Percentiles rank a stretch among this genome's conserved stretches.
phyloP scores from a whole-genome alignment of 306 rosid genomes.

The Abrus precatorius region DNA sequence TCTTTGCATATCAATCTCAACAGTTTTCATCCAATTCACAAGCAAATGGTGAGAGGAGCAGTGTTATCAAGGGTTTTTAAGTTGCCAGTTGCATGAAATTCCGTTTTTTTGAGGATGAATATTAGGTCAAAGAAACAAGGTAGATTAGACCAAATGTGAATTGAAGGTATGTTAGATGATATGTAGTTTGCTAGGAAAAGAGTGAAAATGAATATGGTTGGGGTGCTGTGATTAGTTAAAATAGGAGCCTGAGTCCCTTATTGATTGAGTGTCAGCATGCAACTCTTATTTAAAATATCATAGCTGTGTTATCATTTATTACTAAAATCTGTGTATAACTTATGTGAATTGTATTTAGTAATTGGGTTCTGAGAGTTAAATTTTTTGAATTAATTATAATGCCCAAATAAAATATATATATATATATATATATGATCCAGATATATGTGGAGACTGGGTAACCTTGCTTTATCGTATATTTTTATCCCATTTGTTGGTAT shows the following conservation, averaged over 20 bases:
- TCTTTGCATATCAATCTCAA: no score
- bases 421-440: neutral
- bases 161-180: slow-evolving; percentile 17
- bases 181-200: neutral
- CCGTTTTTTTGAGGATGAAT: neutral
- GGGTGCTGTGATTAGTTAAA: slow-evolving; percentile 9
- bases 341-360: neutral
- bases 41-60: no score
- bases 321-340: neutral
- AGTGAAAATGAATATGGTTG: neutral
- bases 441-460: neutral
- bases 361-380: neutral
- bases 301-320: slow-evolving; percentile 13
- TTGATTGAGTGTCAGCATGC: neutral
- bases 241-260: slow-evolving; percentile 10
- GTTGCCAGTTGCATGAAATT: slow-evolving; percentile 23
- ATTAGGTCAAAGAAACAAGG: slow-evolving; percentile 29
- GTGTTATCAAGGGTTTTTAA: neutral
- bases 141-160: neutral
- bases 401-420: no score
- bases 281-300: slow-evolving; percentile 1
- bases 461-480: neutral
- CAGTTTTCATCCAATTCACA: no score
- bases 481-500: neutral
- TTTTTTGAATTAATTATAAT: neutral